Evolutionary conservation across 139 green algal genomes (phyloP).

Genomic region (Chlorella sp.): DNA sequence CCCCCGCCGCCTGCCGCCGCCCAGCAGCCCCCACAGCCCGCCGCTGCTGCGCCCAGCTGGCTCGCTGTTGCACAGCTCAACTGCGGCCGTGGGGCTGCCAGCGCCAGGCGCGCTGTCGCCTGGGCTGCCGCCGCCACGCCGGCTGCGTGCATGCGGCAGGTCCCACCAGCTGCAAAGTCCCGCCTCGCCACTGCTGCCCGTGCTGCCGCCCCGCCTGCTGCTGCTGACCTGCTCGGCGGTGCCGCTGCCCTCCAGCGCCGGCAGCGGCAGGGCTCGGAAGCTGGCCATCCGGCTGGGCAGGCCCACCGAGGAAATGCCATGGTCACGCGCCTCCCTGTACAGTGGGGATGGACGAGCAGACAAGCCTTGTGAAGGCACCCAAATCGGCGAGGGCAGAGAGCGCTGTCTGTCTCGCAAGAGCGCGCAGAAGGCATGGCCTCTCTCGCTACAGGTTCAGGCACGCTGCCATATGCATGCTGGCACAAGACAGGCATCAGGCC

Average conservation of each 20-base stretch:
- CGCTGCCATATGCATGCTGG: neutral
- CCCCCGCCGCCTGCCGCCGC: neutral
- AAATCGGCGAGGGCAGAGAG: too few species aligned
- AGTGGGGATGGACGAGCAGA: neutral
- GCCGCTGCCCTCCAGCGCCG: neutral
- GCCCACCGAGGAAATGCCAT: conserved; percentile 77
- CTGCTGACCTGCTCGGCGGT: neutral
- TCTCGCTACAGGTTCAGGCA: neutral
- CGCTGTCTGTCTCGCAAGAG: too few species aligned
- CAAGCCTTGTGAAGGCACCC: neutral
- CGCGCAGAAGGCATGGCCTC: neutral
- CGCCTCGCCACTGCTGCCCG: neutral
- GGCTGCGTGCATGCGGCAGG: conserved; percentile 18
- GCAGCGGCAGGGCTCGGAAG: conserved; percentile 58
- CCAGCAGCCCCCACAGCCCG: neutral
- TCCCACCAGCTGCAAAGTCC: conserved; percentile 23
- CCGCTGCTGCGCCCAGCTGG: neutral
- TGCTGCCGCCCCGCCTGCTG: neutral
- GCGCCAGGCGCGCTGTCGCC: neutral
- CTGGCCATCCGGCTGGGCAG: conserved; percentile 81
- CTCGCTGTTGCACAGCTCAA: conserved; percentile 13
- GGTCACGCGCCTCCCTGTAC: conserved; percentile 71
- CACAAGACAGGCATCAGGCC: neutral
- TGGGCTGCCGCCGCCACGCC: neutral
- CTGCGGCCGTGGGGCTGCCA: neutral